Percentiles rank a stretch among this genome's conserved stretches.
Evolutionary conservation across 2,329 filamentous ascomycete species (phyloP).

Genomic region (Penicillium polonicum): DNA sequence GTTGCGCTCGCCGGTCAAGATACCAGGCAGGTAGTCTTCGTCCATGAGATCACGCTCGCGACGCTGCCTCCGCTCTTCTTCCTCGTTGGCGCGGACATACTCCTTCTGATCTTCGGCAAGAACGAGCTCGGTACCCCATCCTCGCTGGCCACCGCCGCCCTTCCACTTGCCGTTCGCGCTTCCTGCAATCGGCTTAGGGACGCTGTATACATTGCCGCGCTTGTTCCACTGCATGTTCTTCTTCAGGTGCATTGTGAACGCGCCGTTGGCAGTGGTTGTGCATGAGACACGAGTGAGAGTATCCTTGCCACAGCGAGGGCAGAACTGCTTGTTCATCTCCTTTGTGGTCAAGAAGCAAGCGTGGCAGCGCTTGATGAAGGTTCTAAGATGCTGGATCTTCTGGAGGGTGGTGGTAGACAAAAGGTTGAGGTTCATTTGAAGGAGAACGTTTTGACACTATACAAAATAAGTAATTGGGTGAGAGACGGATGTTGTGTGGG

Average conservation of each 20-base stretch:
- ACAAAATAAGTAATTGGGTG: conserved; percentile 8
- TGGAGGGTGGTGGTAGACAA: conserved; percentile 71
- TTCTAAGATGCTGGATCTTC: conserved; percentile 80
- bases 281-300: conserved; percentile 83
- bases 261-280: conserved; percentile 75
- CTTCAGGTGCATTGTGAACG: conserved; percentile 84
- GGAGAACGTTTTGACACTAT: conserved; percentile 77
- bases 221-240: conserved; percentile 96
- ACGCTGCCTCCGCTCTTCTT: conserved; percentile 58
- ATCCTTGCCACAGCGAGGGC: conserved; percentile 82
- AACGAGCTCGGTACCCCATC: conserved; percentile 82
- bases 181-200: conserved; percentile 85
- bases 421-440: conserved; percentile 92
- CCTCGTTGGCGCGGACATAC: conserved; percentile 64
- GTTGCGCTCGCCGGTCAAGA: conserved; percentile 75
- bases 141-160: conserved; percentile 72
- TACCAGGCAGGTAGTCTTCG: conserved; percentile 82
- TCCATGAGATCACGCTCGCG: conserved; percentile 88
- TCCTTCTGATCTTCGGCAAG: conserved; percentile 96
- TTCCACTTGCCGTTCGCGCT: conserved; percentile 72
- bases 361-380: conserved; percentile 89
- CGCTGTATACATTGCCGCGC: conserved; percentile 84
- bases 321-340: conserved; percentile 88
- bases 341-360: conserved; percentile 84
- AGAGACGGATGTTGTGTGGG: not conserved